phyloP scores from a whole-genome alignment of 2,329 filamentous ascomycete genomes.

The Clathrospora elynae region DNA sequence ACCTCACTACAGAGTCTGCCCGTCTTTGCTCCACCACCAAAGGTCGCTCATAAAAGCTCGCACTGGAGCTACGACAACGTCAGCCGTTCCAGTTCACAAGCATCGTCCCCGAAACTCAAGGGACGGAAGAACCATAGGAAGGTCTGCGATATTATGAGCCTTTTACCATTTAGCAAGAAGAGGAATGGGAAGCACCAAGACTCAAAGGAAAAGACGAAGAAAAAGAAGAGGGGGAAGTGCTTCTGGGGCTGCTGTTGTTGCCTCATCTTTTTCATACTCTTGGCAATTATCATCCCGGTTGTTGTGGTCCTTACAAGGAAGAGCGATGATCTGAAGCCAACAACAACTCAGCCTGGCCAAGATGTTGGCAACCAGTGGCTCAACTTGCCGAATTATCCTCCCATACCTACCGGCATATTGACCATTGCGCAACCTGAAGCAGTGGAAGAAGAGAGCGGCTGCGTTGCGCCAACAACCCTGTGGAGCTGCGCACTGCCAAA shows the following conservation, averaged over 20 bases:
- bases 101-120: constrained; percentile 32
- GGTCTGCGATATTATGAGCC: constrained; percentile 34
- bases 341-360: constrained; percentile 22
- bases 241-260: constrained; percentile 47
- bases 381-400: constrained; percentile 83
- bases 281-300: constrained; percentile 50
- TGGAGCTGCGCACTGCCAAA: constrained; percentile 90
- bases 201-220: constrained; percentile 37
- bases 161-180: constrained; percentile 29
- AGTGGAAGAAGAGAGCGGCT: constrained; percentile 66
- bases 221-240: constrained; percentile 40
- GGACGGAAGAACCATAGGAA: constrained; percentile 39
- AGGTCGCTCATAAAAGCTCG: constrained; percentile 29
- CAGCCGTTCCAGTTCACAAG: constrained; percentile 34
- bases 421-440: constrained; percentile 77
- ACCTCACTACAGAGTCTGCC: constrained; percentile 25
- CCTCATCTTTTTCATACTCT: constrained; percentile 40
- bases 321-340: constrained; percentile 46
- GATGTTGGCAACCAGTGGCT: constrained; percentile 62
- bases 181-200: constrained; percentile 20
- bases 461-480: constrained; percentile 71
- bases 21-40: constrained; percentile 42
- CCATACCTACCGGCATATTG: constrained; percentile 81
- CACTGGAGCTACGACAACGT: constrained; percentile 34
- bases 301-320: constrained; percentile 42